Evolutionary conservation across 164 flowering plant species (phyloP).

Genomic region (Annona cherimola): DNA sequence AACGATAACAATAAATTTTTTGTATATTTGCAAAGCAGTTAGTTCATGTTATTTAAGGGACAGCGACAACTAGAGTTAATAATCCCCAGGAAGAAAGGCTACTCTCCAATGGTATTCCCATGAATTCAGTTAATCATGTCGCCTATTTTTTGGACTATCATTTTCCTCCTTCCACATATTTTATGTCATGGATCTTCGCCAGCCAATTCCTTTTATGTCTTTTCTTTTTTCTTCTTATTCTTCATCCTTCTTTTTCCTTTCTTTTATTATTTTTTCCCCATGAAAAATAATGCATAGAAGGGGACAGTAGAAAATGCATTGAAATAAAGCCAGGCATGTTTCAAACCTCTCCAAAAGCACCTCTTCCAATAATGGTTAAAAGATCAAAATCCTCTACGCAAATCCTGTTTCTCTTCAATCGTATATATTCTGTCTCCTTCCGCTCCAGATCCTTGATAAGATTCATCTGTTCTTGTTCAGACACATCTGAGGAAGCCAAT

Average conservation of each 20-base stretch:
- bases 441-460: slow-evolving; percentile 82
- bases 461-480: slow-evolving; percentile 79
- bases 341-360: slow-evolving; percentile 98
- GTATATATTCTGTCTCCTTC: slow-evolving; percentile 84
- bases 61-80: too few species aligned
- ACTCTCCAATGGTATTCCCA: too few species aligned
- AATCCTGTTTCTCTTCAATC: slow-evolving; percentile 76
- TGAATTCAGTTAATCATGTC: too few species aligned
- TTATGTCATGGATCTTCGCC: background rate
- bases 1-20: too few species aligned
- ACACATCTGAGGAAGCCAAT: slow-evolving; percentile 70
- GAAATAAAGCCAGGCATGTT: slow-evolving; percentile 3
- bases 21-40: too few species aligned
- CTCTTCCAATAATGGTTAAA: slow-evolving; percentile 87
- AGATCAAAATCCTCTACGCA: slow-evolving; percentile 89
- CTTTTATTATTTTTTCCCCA: background rate
- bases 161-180: too few species aligned
- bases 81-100: too few species aligned
- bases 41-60: too few species aligned
- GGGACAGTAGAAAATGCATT: background rate
- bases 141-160: too few species aligned
- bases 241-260: background rate
- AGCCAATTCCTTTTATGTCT: background rate
- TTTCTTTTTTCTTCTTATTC: background rate
- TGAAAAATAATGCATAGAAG: background rate